Evolutionary conservation across 305 asterid species (phyloP).

Genomic region (Rubia tinctorum): DNA sequence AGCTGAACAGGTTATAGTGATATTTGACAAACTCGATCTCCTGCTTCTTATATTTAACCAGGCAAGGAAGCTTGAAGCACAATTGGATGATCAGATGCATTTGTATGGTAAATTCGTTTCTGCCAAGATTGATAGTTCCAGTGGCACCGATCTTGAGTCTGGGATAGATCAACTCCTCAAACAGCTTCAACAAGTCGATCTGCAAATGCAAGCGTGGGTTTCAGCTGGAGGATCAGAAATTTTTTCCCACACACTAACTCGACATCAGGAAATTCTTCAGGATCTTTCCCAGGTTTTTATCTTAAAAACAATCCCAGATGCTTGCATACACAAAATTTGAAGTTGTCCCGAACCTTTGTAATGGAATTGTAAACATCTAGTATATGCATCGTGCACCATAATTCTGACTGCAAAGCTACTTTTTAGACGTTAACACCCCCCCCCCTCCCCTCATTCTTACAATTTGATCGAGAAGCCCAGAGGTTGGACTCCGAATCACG

Average conservation of each 20-base stretch:
- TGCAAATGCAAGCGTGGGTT: constrained; percentile 98
- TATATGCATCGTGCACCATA: background rate
- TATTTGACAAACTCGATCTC: background rate
- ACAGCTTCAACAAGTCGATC: constrained; percentile 81
- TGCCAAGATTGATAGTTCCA: constrained; percentile 50
- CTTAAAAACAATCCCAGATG: background rate
- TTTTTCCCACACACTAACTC: constrained; percentile 90
- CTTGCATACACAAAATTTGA: background rate
- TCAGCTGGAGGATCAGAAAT: constrained; percentile 98
- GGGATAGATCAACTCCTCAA: constrained; percentile 77
- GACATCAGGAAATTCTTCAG: constrained; percentile 95
- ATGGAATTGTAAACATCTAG: background rate
- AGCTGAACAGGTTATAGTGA: too few relatives aligned
- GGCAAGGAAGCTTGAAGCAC: constrained; percentile 95
- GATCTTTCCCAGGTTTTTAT: constrained; percentile 81
- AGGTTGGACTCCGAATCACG: too few relatives aligned
- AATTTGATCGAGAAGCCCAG: background rate
- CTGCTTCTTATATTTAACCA: constrained; percentile 25
- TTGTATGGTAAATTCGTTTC: constrained; percentile 74
- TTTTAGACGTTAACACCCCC: too few relatives aligned
- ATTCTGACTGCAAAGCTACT: too few relatives aligned
- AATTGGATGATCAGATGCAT: constrained; percentile 95
- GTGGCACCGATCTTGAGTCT: constrained; percentile 65
- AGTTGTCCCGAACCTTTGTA: background rate
- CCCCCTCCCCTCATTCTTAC: background rate